Evolutionary conservation across 148 eudicot species (phyloP).

Genomic region (Pouteria glomerata): DNA sequence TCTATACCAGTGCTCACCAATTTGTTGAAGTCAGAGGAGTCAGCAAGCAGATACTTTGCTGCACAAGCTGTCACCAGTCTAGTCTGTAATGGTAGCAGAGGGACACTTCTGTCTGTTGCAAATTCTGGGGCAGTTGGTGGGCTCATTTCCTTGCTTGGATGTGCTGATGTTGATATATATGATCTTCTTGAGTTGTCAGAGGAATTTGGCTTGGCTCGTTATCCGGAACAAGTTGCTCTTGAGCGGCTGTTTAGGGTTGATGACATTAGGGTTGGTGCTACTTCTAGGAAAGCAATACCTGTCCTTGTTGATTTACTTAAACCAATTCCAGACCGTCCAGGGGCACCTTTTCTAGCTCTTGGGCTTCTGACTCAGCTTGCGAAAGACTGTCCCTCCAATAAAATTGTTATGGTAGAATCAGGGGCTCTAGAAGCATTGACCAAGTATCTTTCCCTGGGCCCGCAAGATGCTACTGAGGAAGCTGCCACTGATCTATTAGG

Average conservation of each 20-base stretch:
- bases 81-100: conserved; percentile 93
- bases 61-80: conserved; percentile 93
- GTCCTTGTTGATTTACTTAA: conserved; percentile 91
- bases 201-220: conserved; percentile 65
- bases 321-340: conserved; percentile 96
- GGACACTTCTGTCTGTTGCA: conserved; percentile 91
- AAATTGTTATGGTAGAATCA: conserved; percentile 91
- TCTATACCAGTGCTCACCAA: conserved; percentile 70
- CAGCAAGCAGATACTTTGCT: conserved; percentile 81
- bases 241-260: conserved; percentile 96
- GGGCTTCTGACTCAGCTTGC: conserved; percentile 92
- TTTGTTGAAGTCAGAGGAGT: conserved; percentile 76
- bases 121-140: conserved; percentile 90
- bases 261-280: conserved; percentile 89
- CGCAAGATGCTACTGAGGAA: conserved; percentile 91
- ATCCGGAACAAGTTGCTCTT: conserved; percentile 93
- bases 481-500: conserved; percentile 95
- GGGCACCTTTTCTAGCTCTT: conserved; percentile 88
- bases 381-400: conserved; percentile 77
- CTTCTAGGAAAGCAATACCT: conserved; percentile 93
- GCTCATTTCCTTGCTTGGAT: conserved; percentile 81
- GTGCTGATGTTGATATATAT: conserved; percentile 79
- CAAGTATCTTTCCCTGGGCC: conserved; percentile 91
- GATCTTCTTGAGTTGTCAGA: conserved; percentile 78
- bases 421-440: conserved; percentile 97